phyloP scores from a whole-genome alignment of 805 yeast species.

The Trichomonascus vanleenenianus region DNA sequence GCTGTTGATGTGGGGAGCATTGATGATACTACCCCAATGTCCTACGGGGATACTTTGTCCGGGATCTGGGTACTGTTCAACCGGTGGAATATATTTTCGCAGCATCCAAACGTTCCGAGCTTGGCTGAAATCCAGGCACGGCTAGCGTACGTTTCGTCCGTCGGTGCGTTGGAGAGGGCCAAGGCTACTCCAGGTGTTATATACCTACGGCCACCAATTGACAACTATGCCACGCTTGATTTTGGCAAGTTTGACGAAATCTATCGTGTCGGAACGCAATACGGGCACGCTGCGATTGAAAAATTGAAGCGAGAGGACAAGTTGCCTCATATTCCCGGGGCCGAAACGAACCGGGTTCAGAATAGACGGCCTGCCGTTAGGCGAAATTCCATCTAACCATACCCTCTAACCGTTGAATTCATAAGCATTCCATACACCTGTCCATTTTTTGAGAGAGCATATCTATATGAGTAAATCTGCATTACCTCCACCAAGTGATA shows the following conservation, averaged over 20 bases:
- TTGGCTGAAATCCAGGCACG: constrained; percentile 93
- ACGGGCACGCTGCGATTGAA: constrained; percentile 53
- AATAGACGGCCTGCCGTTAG: constrained; percentile 34
- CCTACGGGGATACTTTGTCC: constrained; percentile 85
- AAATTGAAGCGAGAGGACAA: constrained; percentile 44
- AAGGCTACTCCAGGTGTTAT: constrained; percentile 77
- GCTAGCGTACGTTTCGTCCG: constrained; percentile 90
- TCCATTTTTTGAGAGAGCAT: too few relatives aligned
- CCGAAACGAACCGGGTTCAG: constrained; percentile 28
- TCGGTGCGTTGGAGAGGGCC: constrained; percentile 83
- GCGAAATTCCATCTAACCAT: constrained; percentile 49
- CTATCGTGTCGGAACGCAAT: constrained; percentile 67
- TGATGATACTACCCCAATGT: constrained; percentile 85
- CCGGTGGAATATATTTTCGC: constrained; percentile 83
- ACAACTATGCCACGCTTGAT: constrained; percentile 82
- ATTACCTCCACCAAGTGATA: too few relatives aligned
- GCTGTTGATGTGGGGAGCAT: constrained; percentile 96
- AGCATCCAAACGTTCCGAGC: constrained; percentile 81
- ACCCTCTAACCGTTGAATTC: too few relatives aligned
- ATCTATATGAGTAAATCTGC: too few relatives aligned
- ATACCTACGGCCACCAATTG: constrained; percentile 91
- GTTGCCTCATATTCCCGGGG: constrained; percentile 58
- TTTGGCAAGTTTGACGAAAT: constrained; percentile 90
- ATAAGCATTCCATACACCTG: too few relatives aligned
- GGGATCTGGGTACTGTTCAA: constrained; percentile 80